Evolutionary conservation across 805 yeast genomes (phyloP).

Genomic region (Kodamaea fukazawae): DNA sequence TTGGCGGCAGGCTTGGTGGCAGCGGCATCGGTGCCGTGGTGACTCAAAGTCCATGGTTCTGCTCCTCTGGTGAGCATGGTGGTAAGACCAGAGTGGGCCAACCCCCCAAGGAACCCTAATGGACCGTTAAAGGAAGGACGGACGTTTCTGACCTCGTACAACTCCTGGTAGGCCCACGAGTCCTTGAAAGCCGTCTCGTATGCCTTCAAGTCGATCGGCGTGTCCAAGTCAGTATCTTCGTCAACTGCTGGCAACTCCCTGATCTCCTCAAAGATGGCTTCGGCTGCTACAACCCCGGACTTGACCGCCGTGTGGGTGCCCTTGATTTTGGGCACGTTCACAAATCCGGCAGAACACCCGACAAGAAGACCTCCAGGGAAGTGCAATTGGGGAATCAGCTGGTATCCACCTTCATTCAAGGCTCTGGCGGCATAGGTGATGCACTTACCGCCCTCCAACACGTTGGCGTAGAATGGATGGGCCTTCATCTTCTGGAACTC

Average conservation of each 20-base stretch:
- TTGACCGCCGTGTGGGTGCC: conserved; percentile 98
- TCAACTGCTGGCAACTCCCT: conserved; percentile 47
- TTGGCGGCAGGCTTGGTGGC: conserved; percentile 67
- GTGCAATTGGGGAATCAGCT: conserved; percentile 82
- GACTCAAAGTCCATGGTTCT: conserved; percentile 85
- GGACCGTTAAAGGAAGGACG: conserved; percentile 85
- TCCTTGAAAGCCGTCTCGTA: conserved; percentile 65
- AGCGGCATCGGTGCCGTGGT: conserved; percentile 66
- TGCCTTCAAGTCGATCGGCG: conserved; percentile 43
- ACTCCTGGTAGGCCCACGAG: conserved; percentile 87
- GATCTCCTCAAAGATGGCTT: conserved; percentile 53
- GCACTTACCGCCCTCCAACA: conserved; percentile 86
- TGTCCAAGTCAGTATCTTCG: conserved; percentile 19
- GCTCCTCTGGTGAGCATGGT: conserved; percentile 75
- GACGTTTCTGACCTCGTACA: conserved; percentile 80
- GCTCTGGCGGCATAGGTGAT: conserved; percentile 95
- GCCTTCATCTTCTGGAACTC: conserved; percentile 94
- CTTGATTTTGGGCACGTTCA: conserved; percentile 96
- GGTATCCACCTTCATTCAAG: conserved; percentile 94
- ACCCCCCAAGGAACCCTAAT: conserved; percentile 78
- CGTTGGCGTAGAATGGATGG: conserved; percentile 77
- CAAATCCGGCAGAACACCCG: conserved; percentile 95
- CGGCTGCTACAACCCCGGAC: conserved; percentile 94
- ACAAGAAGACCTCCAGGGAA: conserved; percentile 97
- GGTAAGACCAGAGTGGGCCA: conserved; percentile 79